Evolutionary conservation across 2,329 filamentous ascomycete genomes (phyloP), one percentile per base, ranked within the genome.

Genomic region (Xylaria sp.): DNA sequence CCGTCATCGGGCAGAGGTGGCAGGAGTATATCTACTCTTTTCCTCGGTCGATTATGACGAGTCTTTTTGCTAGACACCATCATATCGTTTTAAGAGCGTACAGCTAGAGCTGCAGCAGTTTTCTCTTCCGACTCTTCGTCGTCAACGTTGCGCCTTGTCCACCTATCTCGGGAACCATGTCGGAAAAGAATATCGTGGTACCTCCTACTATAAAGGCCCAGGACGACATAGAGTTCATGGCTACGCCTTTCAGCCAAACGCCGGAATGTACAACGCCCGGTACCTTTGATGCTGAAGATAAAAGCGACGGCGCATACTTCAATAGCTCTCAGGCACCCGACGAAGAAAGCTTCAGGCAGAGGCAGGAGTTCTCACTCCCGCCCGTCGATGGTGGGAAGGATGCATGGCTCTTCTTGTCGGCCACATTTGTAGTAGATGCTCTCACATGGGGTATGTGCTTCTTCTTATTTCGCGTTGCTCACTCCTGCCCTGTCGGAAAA

Each of bases 401-500:
- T 35, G 72, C 72, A 8, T 73, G 70, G 69, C 71, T 83, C 12
- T 82, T 84, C 66, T 72, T 86, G 2, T 75, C 77, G 6, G 82
- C 79, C 0, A 81, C 80, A 40, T 85, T 83, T 66, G 71, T 81
- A 28, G 76, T 87, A 45, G 83, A 86, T 70, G 81, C 79, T 25
- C 73, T 85, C 2, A 78, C 86, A 47, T 86, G 83, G 83, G 83
- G 82, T 82, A 72, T 58, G 74, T 66, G 14, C 45, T 31, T 19
- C 21, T 37, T 43, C 9, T 31, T 9, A 31, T 31, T 31, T 31
- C 9, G 9, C 9, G 28, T 31, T 14, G 15, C 4, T 14, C 42
- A 12, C 28, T 15, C 57, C 23, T 43, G 42, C 25, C 25, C 12
- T 14, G 37, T 7, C 5, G 28, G 19, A n/a, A 19, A n/a, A 25